phyloP scores from a whole-genome alignment of 2,329 filamentous ascomycete genomes.

The Dothideomycetes sp. region DNA sequence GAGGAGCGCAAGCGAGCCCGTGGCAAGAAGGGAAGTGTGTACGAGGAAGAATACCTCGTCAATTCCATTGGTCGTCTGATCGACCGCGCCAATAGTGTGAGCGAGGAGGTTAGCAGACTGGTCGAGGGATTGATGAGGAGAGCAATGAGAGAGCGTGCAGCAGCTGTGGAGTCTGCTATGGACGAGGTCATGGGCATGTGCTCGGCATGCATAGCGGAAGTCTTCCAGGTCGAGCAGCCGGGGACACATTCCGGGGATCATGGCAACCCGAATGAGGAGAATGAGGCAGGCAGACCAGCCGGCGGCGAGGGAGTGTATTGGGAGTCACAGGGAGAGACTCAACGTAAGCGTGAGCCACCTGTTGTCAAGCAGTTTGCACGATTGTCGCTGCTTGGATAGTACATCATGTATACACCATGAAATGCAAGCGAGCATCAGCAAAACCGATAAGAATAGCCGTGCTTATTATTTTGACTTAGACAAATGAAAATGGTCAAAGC shows the following conservation, averaged over 20 bases:
- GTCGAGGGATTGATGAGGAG: slow-evolving; percentile 68
- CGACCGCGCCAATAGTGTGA: slow-evolving; percentile 64
- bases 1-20: slow-evolving; percentile 93
- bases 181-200: slow-evolving; percentile 65
- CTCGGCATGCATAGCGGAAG: slow-evolving; percentile 53
- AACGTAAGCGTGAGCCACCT: slow-evolving; percentile 33
- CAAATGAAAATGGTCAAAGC: no score
- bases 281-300: slow-evolving; percentile 12
- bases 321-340: slow-evolving; percentile 29
- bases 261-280: slow-evolving; percentile 11
- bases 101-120: slow-evolving; percentile 61
- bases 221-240: slow-evolving; percentile 42
- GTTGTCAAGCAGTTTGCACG: slow-evolving; percentile 41
- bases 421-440: no score
- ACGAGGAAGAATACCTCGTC: slow-evolving; percentile 94
- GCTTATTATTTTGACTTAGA: no score
- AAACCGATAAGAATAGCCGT: no score
- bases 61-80: slow-evolving; percentile 76
- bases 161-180: slow-evolving; percentile 64
- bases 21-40: slow-evolving; percentile 92
- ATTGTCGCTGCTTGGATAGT: slow-evolving; percentile 27
- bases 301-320: slow-evolving; percentile 35
- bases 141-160: slow-evolving; percentile 78
- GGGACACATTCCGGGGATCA: background rate
- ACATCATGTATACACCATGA: no score